Evolutionary conservation across 106 monocot species (phyloP).

Genomic region (Allium cepa): DNA sequence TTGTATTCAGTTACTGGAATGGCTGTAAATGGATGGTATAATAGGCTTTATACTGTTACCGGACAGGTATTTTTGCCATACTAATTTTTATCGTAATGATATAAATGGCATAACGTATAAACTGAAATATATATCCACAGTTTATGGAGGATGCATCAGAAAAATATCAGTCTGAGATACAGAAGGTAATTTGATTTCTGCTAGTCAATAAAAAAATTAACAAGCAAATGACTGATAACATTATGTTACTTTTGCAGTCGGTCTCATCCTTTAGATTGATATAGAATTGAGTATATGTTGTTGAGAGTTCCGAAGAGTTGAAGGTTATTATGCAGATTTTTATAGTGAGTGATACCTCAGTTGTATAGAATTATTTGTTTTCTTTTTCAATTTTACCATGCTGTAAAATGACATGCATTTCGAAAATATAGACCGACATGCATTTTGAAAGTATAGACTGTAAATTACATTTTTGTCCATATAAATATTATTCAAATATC

Average conservation of each 20-base stretch:
- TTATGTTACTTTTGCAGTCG: conserved; percentile 29
- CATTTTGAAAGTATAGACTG: too few species aligned
- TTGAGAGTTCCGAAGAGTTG: background rate
- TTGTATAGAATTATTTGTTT: too few species aligned
- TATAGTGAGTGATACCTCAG: too few species aligned
- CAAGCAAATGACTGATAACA: background rate
- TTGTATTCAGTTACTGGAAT: conserved; percentile 74
- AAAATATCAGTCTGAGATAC: conserved; percentile 54
- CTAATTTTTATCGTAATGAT: background rate
- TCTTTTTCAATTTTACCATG: too few species aligned
- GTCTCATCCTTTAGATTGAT: conserved; percentile 76
- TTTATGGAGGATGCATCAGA: conserved; percentile 73
- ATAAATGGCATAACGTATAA: background rate
- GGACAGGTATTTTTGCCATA: conserved; percentile 46
- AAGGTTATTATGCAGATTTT: background rate
- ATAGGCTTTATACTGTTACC: conserved; percentile 87
- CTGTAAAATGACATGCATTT: too few species aligned
- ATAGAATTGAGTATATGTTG: background rate
- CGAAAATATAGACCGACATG: too few species aligned
- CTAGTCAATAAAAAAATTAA: background rate
- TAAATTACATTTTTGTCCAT: too few species aligned
- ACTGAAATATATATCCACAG: conserved; percentile 20
- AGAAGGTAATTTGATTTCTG: conserved; percentile 42
- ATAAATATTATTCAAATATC: too few species aligned
- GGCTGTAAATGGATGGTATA: conserved; percentile 87